Conservation (phyloP, 768 basidiomycete species). For the Auricularia cornea region DNA sequence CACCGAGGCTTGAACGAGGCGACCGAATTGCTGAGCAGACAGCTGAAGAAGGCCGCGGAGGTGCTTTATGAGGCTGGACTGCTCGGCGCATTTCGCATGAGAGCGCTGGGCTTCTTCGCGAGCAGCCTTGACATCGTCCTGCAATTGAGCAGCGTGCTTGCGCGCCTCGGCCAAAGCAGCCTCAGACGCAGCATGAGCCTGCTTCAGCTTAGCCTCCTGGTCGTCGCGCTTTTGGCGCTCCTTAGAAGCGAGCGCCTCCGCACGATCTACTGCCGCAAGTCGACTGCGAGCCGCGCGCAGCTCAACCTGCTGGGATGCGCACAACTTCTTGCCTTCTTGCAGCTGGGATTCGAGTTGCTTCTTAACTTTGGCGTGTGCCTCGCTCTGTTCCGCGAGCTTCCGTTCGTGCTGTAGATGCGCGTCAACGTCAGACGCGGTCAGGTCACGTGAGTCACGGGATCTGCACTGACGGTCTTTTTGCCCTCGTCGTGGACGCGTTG, state of each 20-base stretch:
- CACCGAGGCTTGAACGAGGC: background rate
- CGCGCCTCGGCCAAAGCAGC: conserved; percentile 53
- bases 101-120: background rate
- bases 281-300: conserved; percentile 55
- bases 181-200: conserved; percentile 39
- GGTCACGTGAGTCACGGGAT: background rate
- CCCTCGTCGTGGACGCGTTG: conserved; percentile 55
- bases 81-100: background rate
- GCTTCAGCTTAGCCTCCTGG: conserved; percentile 39
- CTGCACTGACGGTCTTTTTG: conserved; percentile 49
- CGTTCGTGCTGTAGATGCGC: conserved; percentile 43
- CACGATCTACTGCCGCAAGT: conserved; percentile 49
- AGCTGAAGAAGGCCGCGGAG: background rate
- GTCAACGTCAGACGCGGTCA: conserved; percentile 1
- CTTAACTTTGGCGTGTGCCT: conserved; percentile 52
- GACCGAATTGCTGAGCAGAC: background rate
- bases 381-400: conserved; percentile 47
- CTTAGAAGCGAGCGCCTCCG: conserved; percentile 39
- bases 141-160: conserved; percentile 45
- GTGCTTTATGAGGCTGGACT: background rate
- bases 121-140: conserved; percentile 43
- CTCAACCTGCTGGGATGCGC: conserved; percentile 45
- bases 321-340: conserved; percentile 50
- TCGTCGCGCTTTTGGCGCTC: conserved; percentile 49
- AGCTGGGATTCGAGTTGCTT: conserved; percentile 57